Conservation (phyloP, 1,284 basidiomycete genomes). For the Termitomyces sp. region DNA sequence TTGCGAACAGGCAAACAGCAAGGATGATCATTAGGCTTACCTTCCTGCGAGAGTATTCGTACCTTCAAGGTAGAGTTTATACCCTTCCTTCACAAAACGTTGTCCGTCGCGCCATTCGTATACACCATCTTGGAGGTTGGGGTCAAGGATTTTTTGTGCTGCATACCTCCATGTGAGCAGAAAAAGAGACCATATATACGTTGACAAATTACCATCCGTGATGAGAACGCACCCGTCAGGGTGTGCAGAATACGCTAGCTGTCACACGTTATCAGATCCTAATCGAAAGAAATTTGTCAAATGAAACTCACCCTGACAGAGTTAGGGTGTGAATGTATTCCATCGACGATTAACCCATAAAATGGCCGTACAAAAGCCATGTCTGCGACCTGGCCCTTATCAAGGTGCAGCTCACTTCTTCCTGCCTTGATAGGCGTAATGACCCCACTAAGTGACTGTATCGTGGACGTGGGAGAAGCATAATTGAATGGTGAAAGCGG, state of each 20-base stretch:
- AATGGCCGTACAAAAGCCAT: slow-evolving; percentile 69
- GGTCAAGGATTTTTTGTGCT: slow-evolving; percentile 88
- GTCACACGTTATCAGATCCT: slow-evolving; percentile 8
- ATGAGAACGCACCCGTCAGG: slow-evolving; percentile 84
- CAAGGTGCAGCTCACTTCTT: slow-evolving; percentile 32
- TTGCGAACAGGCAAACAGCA: background rate
- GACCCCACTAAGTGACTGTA: slow-evolving; percentile 17
- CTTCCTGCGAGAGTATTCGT: slow-evolving; percentile 86
- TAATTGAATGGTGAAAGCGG: slow-evolving; percentile 46
- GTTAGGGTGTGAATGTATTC: slow-evolving; percentile 87
- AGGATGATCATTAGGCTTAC: slow-evolving; percentile 30
- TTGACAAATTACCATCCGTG: slow-evolving; percentile 65
- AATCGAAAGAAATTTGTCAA: background rate
- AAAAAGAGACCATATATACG: background rate
- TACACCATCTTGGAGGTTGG: slow-evolving; percentile 74
- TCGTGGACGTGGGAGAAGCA: slow-evolving; percentile 11
- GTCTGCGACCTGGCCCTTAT: slow-evolving; percentile 36
- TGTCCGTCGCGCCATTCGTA: slow-evolving; percentile 84
- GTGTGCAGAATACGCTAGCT: slow-evolving; percentile 81
- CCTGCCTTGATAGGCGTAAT: slow-evolving; percentile 23
- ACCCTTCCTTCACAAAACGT: slow-evolving; percentile 75
- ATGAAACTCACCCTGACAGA: slow-evolving; percentile 65
- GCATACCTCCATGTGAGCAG: slow-evolving; percentile 4
- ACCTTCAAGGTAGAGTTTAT: slow-evolving; percentile 77
- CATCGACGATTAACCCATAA: slow-evolving; percentile 88